Evolutionary conservation across 768 basidiomycete species (phyloP), one percentile per base, ranked within the genome.

Genomic region (Sutorius australiensis): DNA sequence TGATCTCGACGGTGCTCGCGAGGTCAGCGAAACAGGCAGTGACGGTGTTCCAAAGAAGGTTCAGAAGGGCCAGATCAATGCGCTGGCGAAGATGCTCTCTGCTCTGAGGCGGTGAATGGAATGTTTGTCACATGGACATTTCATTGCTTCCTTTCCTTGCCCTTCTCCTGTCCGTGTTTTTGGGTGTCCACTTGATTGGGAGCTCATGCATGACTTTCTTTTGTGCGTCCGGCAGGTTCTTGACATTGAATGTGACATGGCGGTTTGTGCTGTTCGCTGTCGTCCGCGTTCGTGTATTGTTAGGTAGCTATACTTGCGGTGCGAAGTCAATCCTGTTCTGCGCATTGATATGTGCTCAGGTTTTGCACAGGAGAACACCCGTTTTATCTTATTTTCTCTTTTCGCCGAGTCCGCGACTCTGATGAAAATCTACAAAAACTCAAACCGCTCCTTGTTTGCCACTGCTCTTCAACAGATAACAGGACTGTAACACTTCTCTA

Each of bases 51-150:
- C 82, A 47, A 74, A 89, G 79, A 92, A 88, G 74, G 86, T 89
- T 64, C 86, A 91, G 75, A 92, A 86, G 72, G 89, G 87, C 44
- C 92, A 94, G 76, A 93, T 93, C 73, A 85, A 86, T 63, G 81
- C 89, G 38, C 76, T 95, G 62, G 92, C 92, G 53, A 94, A 94
- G 84, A 91, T 95, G 89, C 75, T 94, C 53, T 90, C 85, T 52
- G 87, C 87, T 47, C 70, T 90, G 71, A 78, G 87, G 64, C 84
- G 84, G 64, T 88, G 49, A 67, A 58, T 65, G 63, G 63, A 59
- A 67, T 57, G 65, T 62, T 64, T 60, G 67, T 67, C 33, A 46
- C 51, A 65, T 51, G 43, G 53, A 55, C 50, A 43, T 46, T 62
- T 21, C 38, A 16, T 30, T 9, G 24, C 27, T 17, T 24, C 34